These are phyloP conservation scores for Boletus chippewaensis DNA, from an alignment of 1,284 basidiomycete species.

Conservation along the genomic window DNA sequence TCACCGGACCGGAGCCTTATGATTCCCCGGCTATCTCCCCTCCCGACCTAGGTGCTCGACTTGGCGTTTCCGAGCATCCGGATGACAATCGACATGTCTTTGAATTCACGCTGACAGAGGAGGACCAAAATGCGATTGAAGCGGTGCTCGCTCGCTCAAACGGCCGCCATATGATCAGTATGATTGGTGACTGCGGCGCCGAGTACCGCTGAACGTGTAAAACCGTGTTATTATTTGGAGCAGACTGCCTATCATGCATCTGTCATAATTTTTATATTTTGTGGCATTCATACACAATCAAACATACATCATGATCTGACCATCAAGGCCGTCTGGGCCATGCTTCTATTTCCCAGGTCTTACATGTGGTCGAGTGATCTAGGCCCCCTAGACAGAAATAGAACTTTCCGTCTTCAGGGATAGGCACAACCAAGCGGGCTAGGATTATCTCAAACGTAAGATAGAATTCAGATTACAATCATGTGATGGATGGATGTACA, in stretches of 20 bases:
- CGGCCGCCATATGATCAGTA: conserved; percentile 52
- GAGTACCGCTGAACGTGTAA: conserved; percentile 58
- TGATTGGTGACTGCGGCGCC: conserved; percentile 74
- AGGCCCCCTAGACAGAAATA: conserved; percentile 10
- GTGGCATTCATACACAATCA: neutral
- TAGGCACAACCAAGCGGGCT: conserved; percentile 1
- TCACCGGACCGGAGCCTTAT: conserved; percentile 5
- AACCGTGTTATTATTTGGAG: neutral
- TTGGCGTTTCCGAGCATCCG: conserved; percentile 70
- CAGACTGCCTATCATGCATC: neutral
- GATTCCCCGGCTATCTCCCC: neutral
- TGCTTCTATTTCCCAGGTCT: conserved; percentile 1
- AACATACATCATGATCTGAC: neutral
- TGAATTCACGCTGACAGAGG: conserved; percentile 46
- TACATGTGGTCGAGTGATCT: conserved; percentile 5
- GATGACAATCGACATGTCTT: conserved; percentile 63
- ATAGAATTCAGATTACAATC: conserved; percentile 7
- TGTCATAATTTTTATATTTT: neutral
- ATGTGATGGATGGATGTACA: conserved; percentile 16
- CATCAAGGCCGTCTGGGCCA: neutral
- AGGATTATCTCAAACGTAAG: conserved; percentile 3
- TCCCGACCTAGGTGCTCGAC: conserved; percentile 48
- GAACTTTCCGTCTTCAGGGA: neutral
- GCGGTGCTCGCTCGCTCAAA: conserved; percentile 53
- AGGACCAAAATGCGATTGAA: conserved; percentile 58